Base-by-base conservation (phyloP, 331 rosid species). In the Pyracantha coccinea region DNA sequence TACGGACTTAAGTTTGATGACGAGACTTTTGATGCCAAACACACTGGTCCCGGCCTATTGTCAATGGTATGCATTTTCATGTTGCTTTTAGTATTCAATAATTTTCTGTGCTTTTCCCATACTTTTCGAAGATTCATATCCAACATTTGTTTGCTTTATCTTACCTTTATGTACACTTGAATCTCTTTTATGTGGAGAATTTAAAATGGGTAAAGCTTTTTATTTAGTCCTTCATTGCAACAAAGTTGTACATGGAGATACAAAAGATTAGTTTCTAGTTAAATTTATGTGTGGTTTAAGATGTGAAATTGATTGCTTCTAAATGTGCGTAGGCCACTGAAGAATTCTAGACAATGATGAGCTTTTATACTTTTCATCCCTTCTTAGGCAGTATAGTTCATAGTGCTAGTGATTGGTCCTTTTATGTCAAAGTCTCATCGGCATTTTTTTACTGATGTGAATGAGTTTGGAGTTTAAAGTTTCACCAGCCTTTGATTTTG, bases 41-140 rank as follows among this genome's bases (percentile, higher is more conserved):
- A 94, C 89, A 94, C 99, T 71, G 99, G 99, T 66, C 97, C 99
- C 5, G 97, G 97, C 45, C 89, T 94, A 74, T 76, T 94, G 50
- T 94, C 99, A 31, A 85, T 94, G 99, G 99, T 94, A 85, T 79
- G 82, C 69, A 8, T 80, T 73, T 28, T 12, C 68, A 27, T 61
- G 41, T 77, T 27, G 27, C 32, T 31, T 45, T 52, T 44, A 59
- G 21, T 66, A 20, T 45, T 52, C 58, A 9, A 61, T 38, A 28
- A 19, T 41, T 62, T 23, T 72, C 32, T 54, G 23, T 32, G 60
- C n/a, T 19, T 8, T 9, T 23, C 59, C 23, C 20, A 4, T 16
- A 2, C 6, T 23, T 17, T 19, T 24, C 10, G 28, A 69, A 17
- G 20, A 27, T 29, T 3, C 31, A 5, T 62, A 7, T 62, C 44